Evolutionary conservation across 495 filamentous ascomycete genomes (phyloP), one percentile per base, ranked within the genome.

Genomic region (Penicillium ochrochloron): DNA sequence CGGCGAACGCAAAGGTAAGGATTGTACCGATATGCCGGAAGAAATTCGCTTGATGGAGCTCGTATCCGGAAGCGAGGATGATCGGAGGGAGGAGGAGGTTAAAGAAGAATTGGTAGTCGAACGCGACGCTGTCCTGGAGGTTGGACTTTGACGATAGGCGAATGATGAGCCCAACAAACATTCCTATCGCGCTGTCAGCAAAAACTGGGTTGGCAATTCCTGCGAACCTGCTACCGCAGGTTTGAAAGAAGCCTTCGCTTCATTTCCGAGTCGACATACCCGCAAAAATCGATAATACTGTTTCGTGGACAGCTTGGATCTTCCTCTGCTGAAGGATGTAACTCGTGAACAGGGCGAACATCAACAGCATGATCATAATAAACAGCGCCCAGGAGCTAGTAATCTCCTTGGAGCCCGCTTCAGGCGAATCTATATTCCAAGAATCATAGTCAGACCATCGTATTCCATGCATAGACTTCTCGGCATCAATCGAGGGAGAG

Each of bases 41-140:
- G 82, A 98, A 98, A 79, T 98, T 98, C 61, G 90, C 92, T 79
- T 99, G 95, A 75, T 99, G 95, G 41, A 99, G 77, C 77, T 99
- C 95, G 80, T 98, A 99, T 44, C 95, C 95, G 35, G 94, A 97
- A 39, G 93, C 94, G 46, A 99, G 84, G 75, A 99, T 99, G 72
- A 99, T 99, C 9, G 95, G 95, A 37, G 95, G 95, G 34, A 99
- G 89, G 42, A 99, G 89, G 60, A 99, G 87, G 76, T 98, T 99
- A 82, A 99, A 99, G 83, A 99, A 99, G 77, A 97, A 94, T 71
- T 97, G 93, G 76, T 98, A 97, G 80, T 98, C 88, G 82, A 99
- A 99, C 75, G 89, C 95, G 65, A 99, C 91, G 64, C 90, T 85
- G 64, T 90, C 89, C 74, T 92, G 90, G 61, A 99, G 93, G 66